Evolutionary conservation across 176 grass and related monocot species (phyloP).

Genomic region (Triticum urartu): DNA sequence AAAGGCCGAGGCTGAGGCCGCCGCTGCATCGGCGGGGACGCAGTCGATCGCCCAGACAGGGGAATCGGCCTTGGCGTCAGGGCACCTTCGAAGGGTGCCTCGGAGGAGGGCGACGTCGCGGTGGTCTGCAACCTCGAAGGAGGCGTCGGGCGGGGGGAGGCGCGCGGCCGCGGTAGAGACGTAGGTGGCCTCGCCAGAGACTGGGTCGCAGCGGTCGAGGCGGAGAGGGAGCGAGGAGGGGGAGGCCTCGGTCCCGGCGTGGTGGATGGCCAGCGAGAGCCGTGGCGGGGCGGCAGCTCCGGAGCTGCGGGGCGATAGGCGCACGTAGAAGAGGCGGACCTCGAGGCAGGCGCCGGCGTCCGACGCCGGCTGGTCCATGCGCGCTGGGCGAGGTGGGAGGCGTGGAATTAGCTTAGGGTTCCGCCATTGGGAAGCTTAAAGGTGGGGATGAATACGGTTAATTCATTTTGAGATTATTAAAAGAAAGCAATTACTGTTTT

Average conservation of each 20-base stretch:
- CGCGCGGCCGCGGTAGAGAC: slow-evolving; percentile 54
- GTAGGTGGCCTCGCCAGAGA: slow-evolving; percentile 68
- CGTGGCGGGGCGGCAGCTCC: slow-evolving; percentile 11
- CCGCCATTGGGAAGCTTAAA: slow-evolving; percentile 17
- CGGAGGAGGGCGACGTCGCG: slow-evolving; percentile 55
- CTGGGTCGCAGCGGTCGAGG: slow-evolving; percentile 59
- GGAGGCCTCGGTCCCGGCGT: not conserved
- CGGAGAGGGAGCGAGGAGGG: slow-evolving; percentile 47
- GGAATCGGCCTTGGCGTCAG: slow-evolving; percentile 25
- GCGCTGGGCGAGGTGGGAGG: not conserved
- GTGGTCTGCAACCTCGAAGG: slow-evolving; percentile 78
- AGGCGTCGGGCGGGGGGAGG: slow-evolving; percentile 44
- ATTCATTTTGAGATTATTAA: not conserved
- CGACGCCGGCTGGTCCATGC: slow-evolving; percentile 31
- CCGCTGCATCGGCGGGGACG: slow-evolving; percentile 46
- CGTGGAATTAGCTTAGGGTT: slow-evolving; percentile 30
- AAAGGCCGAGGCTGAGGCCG: slow-evolving; percentile 48
- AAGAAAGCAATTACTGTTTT: not conserved
- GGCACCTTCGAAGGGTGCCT: slow-evolving; percentile 44
- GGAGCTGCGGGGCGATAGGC: slow-evolving; percentile 42
- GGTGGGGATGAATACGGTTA: not conserved
- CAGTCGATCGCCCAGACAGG: slow-evolving; percentile 73
- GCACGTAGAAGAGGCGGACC: slow-evolving; percentile 90
- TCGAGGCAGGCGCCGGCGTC: slow-evolving; percentile 45
- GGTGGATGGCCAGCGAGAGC: slow-evolving; percentile 58